Conservation (phyloP, 345 rosid genomes). For the Rhizophora mangle region DNA sequence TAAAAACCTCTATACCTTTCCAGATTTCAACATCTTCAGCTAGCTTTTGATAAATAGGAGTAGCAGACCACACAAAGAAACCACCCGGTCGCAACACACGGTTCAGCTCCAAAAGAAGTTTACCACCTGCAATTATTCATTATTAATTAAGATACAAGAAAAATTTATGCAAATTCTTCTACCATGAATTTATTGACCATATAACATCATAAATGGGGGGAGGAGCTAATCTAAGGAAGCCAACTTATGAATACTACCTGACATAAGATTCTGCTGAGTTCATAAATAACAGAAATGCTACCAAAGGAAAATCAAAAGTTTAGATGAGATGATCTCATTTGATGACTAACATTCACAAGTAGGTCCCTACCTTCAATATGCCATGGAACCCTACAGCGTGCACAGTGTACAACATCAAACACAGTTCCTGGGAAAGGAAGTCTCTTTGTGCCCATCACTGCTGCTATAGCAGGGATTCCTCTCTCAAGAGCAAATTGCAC, state of each 20-base stretch:
- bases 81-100: conserved; percentile 85
- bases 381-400: conserved; percentile 99
- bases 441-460: conserved; percentile 96
- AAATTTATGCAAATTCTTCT: background rate
- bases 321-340: background rate
- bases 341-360: background rate
- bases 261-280: background rate
- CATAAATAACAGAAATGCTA: background rate
- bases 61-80: conserved; percentile 94
- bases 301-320: background rate
- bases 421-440: conserved; percentile 92
- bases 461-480: conserved; percentile 95
- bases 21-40: conserved; percentile 81
- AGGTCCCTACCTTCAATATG: conserved; percentile 79
- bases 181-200: background rate
- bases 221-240: background rate
- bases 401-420: conserved; percentile 93
- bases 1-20: conserved; percentile 51
- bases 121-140: conserved; percentile 53
- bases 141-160: background rate
- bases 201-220: background rate
- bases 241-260: background rate
- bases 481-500: conserved; percentile 97
- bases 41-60: conserved; percentile 86
- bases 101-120: conserved; percentile 87